Evolutionary conservation across 345 rosid genomes (phyloP).

Genomic region (Brassica juncea): DNA sequence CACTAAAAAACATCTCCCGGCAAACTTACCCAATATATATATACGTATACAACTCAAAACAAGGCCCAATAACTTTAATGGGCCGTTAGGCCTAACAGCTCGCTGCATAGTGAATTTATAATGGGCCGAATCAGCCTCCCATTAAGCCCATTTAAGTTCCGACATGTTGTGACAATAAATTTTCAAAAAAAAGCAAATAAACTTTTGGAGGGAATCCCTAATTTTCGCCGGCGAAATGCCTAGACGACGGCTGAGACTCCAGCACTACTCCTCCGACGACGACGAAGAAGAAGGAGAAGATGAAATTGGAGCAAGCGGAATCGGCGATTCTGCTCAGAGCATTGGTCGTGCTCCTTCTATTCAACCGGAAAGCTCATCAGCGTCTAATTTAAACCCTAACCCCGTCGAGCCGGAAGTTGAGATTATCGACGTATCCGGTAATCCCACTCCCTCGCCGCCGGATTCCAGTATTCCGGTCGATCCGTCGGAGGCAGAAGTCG

Average conservation of each 20-base stretch:
- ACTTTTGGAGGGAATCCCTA: constrained; percentile 38
- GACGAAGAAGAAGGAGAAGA: constrained; percentile 52
- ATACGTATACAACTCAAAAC: not conserved
- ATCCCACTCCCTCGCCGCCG: constrained; percentile 43
- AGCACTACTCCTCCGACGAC: constrained; percentile 44
- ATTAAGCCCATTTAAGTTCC: not conserved
- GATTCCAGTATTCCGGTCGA: constrained; percentile 24
- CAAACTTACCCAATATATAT: not conserved
- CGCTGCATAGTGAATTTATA: not conserved
- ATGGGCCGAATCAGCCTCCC: not conserved
- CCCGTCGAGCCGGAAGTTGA: constrained; percentile 53
- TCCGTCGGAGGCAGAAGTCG: constrained; percentile 11
- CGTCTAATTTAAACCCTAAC: constrained; percentile 32
- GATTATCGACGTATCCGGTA: constrained; percentile 54
- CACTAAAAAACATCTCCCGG: not conserved
- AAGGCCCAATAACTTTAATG: not conserved
- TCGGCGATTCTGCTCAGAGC: constrained; percentile 12
- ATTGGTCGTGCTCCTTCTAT: constrained; percentile 17
- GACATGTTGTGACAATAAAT: not conserved
- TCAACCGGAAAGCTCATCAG: constrained; percentile 27
- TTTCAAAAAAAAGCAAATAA: not conserved
- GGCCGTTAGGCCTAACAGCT: not conserved
- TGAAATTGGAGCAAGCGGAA: constrained; percentile 13
- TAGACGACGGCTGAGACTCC: constrained; percentile 59
- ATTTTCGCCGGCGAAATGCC: constrained; percentile 47